These are phyloP conservation scores for Amanita subjunquillea DNA, from an alignment of 768 basidiomycete genomes.

Conservation along the genomic window DNA sequence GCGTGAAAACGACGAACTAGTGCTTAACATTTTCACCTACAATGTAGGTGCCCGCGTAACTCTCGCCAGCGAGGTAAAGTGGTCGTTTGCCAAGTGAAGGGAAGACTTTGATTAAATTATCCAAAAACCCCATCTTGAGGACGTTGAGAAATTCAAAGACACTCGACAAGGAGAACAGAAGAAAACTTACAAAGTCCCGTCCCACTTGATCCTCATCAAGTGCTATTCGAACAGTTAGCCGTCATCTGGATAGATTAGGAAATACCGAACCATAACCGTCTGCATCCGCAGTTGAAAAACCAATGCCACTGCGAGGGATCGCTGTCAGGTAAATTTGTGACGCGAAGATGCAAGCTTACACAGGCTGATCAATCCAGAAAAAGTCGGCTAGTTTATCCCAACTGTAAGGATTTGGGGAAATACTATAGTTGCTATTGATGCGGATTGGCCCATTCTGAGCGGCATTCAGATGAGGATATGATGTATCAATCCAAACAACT, in stretches of 20 bases:
- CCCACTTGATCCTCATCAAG: constrained; percentile 60
- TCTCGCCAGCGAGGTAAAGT: constrained; percentile 61
- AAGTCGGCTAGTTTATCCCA: constrained; percentile 56
- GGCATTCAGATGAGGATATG: not conserved
- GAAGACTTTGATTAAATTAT: constrained; percentile 66
- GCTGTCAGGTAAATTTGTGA: constrained; percentile 4
- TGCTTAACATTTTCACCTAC: constrained; percentile 21
- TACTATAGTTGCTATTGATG: constrained; percentile 38
- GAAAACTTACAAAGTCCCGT: constrained; percentile 35
- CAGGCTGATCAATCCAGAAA: constrained; percentile 70
- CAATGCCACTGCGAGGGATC: constrained; percentile 28
- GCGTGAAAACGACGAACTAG: not conserved
- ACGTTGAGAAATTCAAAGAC: not conserved
- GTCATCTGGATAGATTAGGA: not conserved
- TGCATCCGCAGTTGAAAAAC: constrained; percentile 55
- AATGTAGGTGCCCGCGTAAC: constrained; percentile 68
- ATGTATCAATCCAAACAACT: constrained; percentile 10
- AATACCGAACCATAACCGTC: constrained; percentile 40
- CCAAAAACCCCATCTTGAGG: constrained; percentile 57
- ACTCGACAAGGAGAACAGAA: not conserved
- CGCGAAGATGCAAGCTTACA: constrained; percentile 23
- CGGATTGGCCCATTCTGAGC: constrained; percentile 61
- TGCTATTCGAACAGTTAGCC: constrained; percentile 21
- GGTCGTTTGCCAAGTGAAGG: constrained; percentile 59
- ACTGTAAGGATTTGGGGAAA: constrained; percentile 40